phyloP scores from a whole-genome alignment of 2,329 filamentous ascomycete species.

The Talaromyces sp. region DNA sequence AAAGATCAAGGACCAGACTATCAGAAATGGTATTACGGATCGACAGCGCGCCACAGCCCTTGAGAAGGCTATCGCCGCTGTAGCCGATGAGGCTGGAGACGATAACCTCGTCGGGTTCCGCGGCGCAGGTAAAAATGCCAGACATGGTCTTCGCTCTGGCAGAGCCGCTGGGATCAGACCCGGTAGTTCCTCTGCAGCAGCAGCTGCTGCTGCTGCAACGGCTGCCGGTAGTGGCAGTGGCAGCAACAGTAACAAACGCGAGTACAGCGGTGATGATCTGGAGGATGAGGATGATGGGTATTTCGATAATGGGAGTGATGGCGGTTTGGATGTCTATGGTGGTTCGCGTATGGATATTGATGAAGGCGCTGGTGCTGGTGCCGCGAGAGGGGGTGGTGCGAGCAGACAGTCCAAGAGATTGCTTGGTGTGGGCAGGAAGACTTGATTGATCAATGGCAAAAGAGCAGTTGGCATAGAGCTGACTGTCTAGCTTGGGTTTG shows the following conservation, averaged over 20 bases:
- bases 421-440: constrained; percentile 35
- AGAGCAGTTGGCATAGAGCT: background rate
- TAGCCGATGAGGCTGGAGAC: constrained; percentile 30
- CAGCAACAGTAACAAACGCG: constrained; percentile 40
- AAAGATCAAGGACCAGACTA: constrained; percentile 61
- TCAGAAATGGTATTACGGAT: constrained; percentile 53
- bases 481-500: background rate
- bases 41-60: constrained; percentile 51
- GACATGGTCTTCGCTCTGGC: background rate
- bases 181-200: constrained; percentile 6
- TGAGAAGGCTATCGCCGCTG: constrained; percentile 48
- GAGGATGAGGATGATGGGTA: constrained; percentile 41
- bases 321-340: constrained; percentile 25
- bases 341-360: constrained; percentile 43
- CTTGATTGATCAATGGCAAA: constrained; percentile 20
- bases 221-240: background rate
- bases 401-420: constrained; percentile 38
- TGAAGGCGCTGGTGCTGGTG: constrained; percentile 30
- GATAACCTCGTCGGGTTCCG: constrained; percentile 19
- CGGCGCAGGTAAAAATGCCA: constrained; percentile 21
- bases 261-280: constrained; percentile 38
- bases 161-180: constrained; percentile 14
- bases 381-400: constrained; percentile 16
- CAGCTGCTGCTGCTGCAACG: background rate
- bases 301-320: constrained; percentile 33